These are phyloP conservation scores for Ganoderma lucidum DNA, from an alignment of 1,284 basidiomycete genomes.

Conservation along the genomic window DNA sequence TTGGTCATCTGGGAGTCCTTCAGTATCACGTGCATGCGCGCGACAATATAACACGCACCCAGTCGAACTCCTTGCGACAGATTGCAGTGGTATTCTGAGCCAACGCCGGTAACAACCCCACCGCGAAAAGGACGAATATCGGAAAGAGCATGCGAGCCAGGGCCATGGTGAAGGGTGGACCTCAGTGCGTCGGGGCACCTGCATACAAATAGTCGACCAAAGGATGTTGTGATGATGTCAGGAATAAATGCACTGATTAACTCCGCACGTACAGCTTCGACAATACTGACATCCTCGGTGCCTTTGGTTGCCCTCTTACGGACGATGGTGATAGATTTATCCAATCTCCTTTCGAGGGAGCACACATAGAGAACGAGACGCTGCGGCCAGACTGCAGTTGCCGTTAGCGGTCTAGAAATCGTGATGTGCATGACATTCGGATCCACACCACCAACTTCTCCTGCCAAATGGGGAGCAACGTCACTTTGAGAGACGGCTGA, in stretches of 20 bases:
- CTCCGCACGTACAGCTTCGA: background rate
- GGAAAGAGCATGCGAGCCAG: background rate
- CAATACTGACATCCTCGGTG: background rate
- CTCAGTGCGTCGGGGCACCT: background rate
- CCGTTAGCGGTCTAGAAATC: background rate
- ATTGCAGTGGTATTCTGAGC: constrained; percentile 10
- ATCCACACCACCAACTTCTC: background rate
- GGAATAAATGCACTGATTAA: background rate
- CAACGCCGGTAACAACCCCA: background rate
- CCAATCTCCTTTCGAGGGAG: background rate
- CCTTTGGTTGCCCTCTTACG: background rate
- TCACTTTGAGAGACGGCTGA: background rate
- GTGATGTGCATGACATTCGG: background rate
- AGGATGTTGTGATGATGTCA: background rate
- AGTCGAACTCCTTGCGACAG: constrained; percentile 9
- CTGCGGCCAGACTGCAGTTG: background rate
- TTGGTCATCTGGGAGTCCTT: constrained; percentile 13
- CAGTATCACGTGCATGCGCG: background rate
- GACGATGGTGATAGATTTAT: background rate
- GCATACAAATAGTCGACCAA: background rate
- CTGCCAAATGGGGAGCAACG: background rate
- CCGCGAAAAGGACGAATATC: background rate
- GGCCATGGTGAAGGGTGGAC: background rate
- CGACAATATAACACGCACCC: background rate
- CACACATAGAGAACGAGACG: background rate